These are phyloP conservation scores for Ploettnerulaceae sp. DNA, from an alignment of 2,329 filamentous ascomycete genomes.

Conservation along the genomic window DNA sequence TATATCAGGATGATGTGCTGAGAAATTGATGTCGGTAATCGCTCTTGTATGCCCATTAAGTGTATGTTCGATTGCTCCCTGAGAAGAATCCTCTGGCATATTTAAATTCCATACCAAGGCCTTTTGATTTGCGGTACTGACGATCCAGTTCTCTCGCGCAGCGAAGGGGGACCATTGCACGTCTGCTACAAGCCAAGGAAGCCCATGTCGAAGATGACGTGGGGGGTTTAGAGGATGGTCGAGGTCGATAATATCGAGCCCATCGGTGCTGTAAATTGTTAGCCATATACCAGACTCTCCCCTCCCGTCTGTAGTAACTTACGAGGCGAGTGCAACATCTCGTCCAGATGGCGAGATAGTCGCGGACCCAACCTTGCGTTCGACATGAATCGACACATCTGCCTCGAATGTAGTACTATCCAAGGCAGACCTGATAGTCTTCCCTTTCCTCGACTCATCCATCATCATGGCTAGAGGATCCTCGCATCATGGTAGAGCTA, in stretches of 20 bases:
- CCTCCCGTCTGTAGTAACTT: conserved; percentile 25
- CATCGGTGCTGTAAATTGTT: conserved; percentile 54
- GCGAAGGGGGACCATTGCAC: conserved; percentile 97
- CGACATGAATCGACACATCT: conserved; percentile 78
- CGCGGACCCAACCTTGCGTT: conserved; percentile 71
- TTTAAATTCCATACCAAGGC: conserved; percentile 92
- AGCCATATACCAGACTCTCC: not conserved
- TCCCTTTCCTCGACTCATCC: conserved; percentile 47
- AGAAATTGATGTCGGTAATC: conserved; percentile 96
- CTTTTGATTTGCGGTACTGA: conserved; percentile 90
- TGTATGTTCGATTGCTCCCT: conserved; percentile 75
- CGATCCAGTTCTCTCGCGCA: conserved; percentile 84
- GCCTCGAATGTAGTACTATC: conserved; percentile 85
- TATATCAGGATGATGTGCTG: conserved; percentile 83
- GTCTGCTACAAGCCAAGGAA: conserved; percentile 92
- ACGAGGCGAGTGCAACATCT: conserved; percentile 84
- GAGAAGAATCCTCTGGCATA: conserved; percentile 59
- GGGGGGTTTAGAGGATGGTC: conserved; percentile 86
- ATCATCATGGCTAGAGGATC: conserved; percentile 20
- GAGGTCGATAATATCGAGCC: conserved; percentile 85
- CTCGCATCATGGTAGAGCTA: conserved; percentile 22
- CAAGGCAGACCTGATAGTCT: conserved; percentile 62
- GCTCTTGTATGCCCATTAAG: conserved; percentile 80
- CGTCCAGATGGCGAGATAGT: conserved; percentile 89
- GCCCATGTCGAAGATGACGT: conserved; percentile 76